Conservation (phyloP, 768 basidiomycete genomes). For the Hortiboletus flavorubellus region DNA sequence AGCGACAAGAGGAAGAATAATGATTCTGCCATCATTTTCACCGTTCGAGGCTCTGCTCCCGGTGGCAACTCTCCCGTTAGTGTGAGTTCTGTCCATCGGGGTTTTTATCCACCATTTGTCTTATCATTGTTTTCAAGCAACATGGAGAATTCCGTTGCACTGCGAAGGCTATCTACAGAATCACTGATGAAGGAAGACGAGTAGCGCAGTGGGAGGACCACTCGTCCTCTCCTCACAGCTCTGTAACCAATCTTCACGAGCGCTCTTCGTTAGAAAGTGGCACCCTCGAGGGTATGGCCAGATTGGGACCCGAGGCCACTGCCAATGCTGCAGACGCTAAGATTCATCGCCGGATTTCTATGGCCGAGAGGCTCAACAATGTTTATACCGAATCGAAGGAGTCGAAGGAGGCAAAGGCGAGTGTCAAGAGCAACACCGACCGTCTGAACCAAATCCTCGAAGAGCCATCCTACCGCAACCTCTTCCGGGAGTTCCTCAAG, state of each 20-base stretch:
- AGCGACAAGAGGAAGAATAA: slow-evolving; percentile 90
- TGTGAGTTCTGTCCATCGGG: slow-evolving; percentile 39
- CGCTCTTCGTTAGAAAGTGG: slow-evolving; percentile 57
- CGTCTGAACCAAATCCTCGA: slow-evolving; percentile 90
- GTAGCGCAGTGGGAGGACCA: slow-evolving; percentile 79
- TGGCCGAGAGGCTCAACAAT: slow-evolving; percentile 67
- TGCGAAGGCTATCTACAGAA: slow-evolving; percentile 89
- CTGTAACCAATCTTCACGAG: slow-evolving; percentile 58
- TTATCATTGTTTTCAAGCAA: slow-evolving; percentile 49
- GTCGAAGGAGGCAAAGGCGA: slow-evolving; percentile 40
- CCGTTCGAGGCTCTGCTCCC: slow-evolving; percentile 77
- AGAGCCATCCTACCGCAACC: slow-evolving; percentile 78
- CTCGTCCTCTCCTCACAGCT: slow-evolving; percentile 57
- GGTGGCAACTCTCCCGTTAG: slow-evolving; percentile 72
- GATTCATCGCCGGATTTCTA: slow-evolving; percentile 75
- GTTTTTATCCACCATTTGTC: not conserved
- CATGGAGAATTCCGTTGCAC: slow-evolving; percentile 96
- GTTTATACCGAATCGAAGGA: slow-evolving; percentile 50
- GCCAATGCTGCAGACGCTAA: slow-evolving; percentile 48
- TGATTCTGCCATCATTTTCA: slow-evolving; percentile 91
- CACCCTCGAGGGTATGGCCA: slow-evolving; percentile 22
- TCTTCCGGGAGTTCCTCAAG: slow-evolving; percentile 94
- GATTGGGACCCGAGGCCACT: slow-evolving; percentile 24
- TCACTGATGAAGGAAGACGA: slow-evolving; percentile 88
- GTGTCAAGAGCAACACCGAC: slow-evolving; percentile 89